Evolutionary conservation across 176 grass and related monocot genomes (phyloP), one percentile per base, ranked within the genome.

Genomic region (Paspalum notatum): DNA sequence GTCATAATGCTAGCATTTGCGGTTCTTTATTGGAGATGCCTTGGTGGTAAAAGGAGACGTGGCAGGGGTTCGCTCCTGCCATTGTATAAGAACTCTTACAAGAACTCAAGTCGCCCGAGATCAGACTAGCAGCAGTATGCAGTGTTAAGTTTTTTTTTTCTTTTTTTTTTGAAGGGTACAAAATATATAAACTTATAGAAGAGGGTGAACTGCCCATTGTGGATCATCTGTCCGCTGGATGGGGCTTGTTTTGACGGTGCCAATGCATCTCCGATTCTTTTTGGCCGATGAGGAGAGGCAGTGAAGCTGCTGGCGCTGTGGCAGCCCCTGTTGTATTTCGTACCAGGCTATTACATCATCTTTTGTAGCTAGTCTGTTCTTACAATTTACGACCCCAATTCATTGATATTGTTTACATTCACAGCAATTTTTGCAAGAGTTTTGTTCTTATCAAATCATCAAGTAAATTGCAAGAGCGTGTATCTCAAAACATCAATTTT

Each of bases 1-100:
- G 87, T 85, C n/a, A 60, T 93, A 43, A 62, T 95, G 58, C 26
- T 99, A 24, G 54, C 54, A 7, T 87, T 83, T 84, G 86, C 47
- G 38, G 16, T 95, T 79, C 43, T 99, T 64, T 99, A 99, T 47
- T 99, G 92, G 92, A 86, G 92, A 24, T 99, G 89, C 55, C 90
- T 89, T n/a, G 89, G 86, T 60, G 85, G 87, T 21, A 95, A 76
- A 84, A 90, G 92, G 81, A 99, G 93, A 86, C 76, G 81, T 9
- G 89, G 86, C 4, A 78, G 53, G 48, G 82, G 82, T 63, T 90
- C 84, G 1, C 6, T 93, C 38, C 84, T 95, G 40, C 86, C 94
- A 75, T 80, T 95, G 58, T 82, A 93, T 75, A 93, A 90, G 77
- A 99, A 42, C 24, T 76, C 87, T 10, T 49, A 89, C 83, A 90